Percentiles rank a stretch among this genome's conserved stretches.
phyloP scores from a whole-genome alignment of 805 yeast genomes.

The Candida khao-thaluensis region DNA sequence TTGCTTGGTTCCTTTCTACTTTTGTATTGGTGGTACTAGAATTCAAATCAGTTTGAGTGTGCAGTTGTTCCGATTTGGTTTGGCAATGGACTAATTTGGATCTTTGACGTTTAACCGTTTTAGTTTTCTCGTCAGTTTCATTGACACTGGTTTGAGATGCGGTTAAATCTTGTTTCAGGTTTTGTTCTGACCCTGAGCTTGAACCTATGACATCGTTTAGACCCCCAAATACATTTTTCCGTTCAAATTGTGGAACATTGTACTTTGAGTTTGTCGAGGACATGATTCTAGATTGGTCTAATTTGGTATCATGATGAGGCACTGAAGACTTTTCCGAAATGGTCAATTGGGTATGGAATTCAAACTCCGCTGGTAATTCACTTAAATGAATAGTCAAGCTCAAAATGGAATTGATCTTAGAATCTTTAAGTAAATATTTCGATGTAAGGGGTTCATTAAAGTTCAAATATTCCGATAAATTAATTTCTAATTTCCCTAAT shows the following conservation, averaged over 20 bases:
- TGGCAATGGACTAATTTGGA: neutral
- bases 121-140: conserved; percentile 2
- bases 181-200: conserved; percentile 8
- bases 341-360: conserved; percentile 43
- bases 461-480: conserved; percentile 69
- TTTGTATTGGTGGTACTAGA: neutral
- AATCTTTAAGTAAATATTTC: conserved; percentile 68
- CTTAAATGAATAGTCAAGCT: conserved; percentile 56
- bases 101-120: conserved; percentile 1
- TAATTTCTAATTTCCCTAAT: conserved; percentile 66
- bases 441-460: conserved; percentile 52
- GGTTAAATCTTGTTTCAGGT: conserved; percentile 6
- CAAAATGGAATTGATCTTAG: conserved; percentile 81
- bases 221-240: conserved; percentile 49
- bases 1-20: conserved; percentile 1
- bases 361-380: conserved; percentile 37
- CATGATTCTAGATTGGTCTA: conserved; percentile 1
- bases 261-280: conserved; percentile 37
- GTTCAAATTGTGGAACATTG: conserved; percentile 42
- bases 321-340: conserved; percentile 26
- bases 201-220: conserved; percentile 33
- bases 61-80: neutral
- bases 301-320: conserved; percentile 6
- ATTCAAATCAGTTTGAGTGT: neutral
- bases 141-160: neutral